Conservation (phyloP, 1,139 yeast genomes). For the Pichia sp. region DNA sequence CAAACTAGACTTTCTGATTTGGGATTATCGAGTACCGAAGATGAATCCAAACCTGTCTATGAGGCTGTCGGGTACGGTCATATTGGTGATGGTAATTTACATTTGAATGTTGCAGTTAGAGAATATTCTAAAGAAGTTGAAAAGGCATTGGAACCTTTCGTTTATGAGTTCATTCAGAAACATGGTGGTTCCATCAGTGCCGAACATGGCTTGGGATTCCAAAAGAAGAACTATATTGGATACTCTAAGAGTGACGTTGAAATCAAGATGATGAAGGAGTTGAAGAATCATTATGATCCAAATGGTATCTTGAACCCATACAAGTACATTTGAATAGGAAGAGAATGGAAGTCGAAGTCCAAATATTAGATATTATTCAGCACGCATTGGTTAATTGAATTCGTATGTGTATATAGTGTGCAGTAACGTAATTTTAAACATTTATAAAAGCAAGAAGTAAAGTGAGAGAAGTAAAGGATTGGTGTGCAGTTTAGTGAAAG, state of each 20-base stretch:
- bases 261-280: conserved; percentile 62
- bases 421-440: too few relatives aligned
- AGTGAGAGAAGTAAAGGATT: too few relatives aligned
- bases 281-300: conserved; percentile 82
- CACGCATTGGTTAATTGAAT: too few relatives aligned
- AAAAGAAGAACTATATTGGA: conserved; percentile 80
- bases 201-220: conserved; percentile 96
- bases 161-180: conserved; percentile 76
- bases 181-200: conserved; percentile 88
- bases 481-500: too few relatives aligned
- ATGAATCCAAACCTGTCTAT: conserved; percentile 61
- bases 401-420: too few relatives aligned
- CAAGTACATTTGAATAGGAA: conserved; percentile 50
- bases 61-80: conserved; percentile 94
- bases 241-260: conserved; percentile 72
- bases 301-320: conserved; percentile 88
- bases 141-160: conserved; percentile 78
- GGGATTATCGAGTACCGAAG: conserved; percentile 59
- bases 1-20: conserved; percentile 49
- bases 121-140: conserved; percentile 73
- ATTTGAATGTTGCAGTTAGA: conserved; percentile 86
- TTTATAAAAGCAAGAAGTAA: too few relatives aligned
- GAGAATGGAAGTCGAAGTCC: too few relatives aligned
- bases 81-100: conserved; percentile 93
- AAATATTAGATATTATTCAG: too few relatives aligned